Conservation (phyloP, 495 filamentous ascomycete species). For the Daldinia loculata region DNA sequence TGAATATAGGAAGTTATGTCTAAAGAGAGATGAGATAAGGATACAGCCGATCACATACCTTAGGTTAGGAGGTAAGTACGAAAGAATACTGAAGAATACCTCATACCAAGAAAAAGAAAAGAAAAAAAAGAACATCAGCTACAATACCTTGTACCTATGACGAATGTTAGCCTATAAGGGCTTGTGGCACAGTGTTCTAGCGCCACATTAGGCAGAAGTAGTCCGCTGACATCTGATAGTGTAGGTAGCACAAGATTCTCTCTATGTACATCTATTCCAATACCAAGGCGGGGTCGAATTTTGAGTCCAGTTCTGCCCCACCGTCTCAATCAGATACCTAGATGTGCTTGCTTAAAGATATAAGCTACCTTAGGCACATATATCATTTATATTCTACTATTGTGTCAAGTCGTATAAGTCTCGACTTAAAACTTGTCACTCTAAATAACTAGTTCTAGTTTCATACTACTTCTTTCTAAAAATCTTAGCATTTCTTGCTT, state of each 20-base stretch:
- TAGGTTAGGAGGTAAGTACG: background rate
- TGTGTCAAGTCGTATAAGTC: too few species aligned
- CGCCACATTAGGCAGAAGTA: constrained; percentile 11
- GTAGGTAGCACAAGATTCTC: background rate
- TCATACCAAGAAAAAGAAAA: constrained; percentile 6
- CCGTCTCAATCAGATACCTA: background rate
- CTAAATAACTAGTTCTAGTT: too few species aligned
- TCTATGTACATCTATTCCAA: background rate
- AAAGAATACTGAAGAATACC: background rate
- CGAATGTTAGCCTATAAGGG: constrained; percentile 22
- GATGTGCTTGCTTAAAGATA: background rate
- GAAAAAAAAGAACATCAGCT: background rate
- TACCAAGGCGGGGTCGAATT: background rate
- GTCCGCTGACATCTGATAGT: background rate
- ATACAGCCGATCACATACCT: background rate
- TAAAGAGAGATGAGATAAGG: background rate
- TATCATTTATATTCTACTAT: too few species aligned
- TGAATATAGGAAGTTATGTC: background rate
- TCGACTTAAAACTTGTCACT: too few species aligned
- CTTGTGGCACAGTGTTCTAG: constrained; percentile 14
- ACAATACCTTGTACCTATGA: constrained; percentile 14
- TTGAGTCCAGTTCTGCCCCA: background rate
- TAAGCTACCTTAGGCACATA: too few species aligned
- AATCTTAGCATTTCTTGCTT: too few species aligned
- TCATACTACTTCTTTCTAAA: too few species aligned